These are phyloP conservation scores for Aspergillus japonicus DNA, from an alignment of 2,329 filamentous ascomycete species.

Conservation along the genomic window DNA sequence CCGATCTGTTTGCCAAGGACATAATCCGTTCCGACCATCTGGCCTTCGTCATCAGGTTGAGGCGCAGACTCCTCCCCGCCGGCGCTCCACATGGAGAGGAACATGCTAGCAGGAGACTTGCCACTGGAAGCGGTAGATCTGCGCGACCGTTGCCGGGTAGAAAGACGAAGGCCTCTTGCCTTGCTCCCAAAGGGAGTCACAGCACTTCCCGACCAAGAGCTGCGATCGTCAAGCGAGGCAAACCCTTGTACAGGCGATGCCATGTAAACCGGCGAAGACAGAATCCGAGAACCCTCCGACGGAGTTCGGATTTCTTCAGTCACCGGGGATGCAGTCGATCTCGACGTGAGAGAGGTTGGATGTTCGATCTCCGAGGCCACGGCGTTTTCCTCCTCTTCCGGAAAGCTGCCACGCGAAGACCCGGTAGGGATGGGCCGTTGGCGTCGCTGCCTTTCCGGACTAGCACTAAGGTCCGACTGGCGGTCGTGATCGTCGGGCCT, in stretches of 20 bases:
- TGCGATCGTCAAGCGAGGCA: constrained; percentile 41
- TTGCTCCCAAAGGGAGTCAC: constrained; percentile 37
- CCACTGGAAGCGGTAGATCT: constrained; percentile 52
- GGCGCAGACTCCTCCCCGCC: constrained; percentile 39
- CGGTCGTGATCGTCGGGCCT: constrained; percentile 18
- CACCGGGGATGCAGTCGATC: constrained; percentile 44
- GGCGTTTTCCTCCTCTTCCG: constrained; percentile 17
- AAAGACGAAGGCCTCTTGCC: constrained; percentile 35
- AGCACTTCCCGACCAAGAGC: constrained; percentile 38
- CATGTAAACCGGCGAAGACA: constrained; percentile 39
- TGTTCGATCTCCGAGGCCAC: constrained; percentile 34
- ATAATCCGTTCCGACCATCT: constrained; percentile 65
- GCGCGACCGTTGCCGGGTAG: constrained; percentile 40
- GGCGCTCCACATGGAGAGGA: constrained; percentile 55
- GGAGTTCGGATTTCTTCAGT: constrained; percentile 44
- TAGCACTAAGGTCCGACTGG: constrained; percentile 20
- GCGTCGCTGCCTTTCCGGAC: constrained; percentile 22
- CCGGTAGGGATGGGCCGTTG: constrained; percentile 30
- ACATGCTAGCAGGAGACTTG: constrained; percentile 59
- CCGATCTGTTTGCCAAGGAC: constrained; percentile 67
- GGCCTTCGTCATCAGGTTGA: constrained; percentile 65
- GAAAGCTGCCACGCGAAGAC: constrained; percentile 23
- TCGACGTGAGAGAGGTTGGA: constrained; percentile 45
- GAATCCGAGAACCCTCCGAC: constrained; percentile 36
- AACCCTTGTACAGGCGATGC: constrained; percentile 39